Conservation (phyloP, 2,329 filamentous ascomycete species). For the Aspergillus jensenii region DNA sequence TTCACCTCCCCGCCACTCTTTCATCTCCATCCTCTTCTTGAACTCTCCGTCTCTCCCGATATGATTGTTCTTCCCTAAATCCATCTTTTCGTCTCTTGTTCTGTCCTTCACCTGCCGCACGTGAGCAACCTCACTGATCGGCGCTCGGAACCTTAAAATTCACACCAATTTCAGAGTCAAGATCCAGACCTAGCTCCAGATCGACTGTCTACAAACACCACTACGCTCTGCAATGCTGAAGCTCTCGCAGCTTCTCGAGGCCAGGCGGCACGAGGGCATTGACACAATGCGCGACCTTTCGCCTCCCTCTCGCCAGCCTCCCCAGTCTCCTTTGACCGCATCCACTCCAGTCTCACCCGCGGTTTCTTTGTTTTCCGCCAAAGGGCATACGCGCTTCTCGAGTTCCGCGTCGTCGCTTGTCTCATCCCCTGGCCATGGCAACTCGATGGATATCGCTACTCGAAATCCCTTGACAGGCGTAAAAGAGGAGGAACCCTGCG, state of each 20-base stretch:
- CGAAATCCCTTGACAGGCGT: conserved; percentile 76
- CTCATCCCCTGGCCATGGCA: conserved; percentile 57
- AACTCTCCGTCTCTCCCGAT: not conserved
- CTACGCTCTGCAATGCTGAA: conserved; percentile 30
- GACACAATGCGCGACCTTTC: conserved; percentile 24
- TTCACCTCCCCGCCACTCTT: not conserved
- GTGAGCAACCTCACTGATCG: conserved; percentile 20
- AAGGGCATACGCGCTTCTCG: conserved; percentile 40
- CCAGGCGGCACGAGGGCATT: conserved; percentile 30
- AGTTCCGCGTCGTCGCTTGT: conserved; percentile 77
- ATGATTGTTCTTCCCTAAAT: conserved; percentile 15
- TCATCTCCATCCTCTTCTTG: not conserved
- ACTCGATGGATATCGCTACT: conserved; percentile 50
- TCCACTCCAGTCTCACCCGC: conserved; percentile 42
- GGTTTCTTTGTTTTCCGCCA: conserved; percentile 40
- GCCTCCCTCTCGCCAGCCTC: conserved; percentile 20
- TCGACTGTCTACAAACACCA: not conserved
- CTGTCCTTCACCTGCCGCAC: conserved; percentile 11
- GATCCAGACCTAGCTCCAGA: not conserved
- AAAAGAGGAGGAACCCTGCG: conserved; percentile 78
- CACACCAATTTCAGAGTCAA: not conserved
- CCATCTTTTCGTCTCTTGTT: conserved; percentile 4
- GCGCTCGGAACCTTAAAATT: conserved; percentile 8
- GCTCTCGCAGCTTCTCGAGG: conserved; percentile 35
- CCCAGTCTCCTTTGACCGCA: conserved; percentile 34